A percentile compares a stretch with the other conserved stretches of the same genome.
phyloP scores from a whole-genome alignment of 2,329 filamentous ascomycete species.

The Neurospora crassa region DNA sequence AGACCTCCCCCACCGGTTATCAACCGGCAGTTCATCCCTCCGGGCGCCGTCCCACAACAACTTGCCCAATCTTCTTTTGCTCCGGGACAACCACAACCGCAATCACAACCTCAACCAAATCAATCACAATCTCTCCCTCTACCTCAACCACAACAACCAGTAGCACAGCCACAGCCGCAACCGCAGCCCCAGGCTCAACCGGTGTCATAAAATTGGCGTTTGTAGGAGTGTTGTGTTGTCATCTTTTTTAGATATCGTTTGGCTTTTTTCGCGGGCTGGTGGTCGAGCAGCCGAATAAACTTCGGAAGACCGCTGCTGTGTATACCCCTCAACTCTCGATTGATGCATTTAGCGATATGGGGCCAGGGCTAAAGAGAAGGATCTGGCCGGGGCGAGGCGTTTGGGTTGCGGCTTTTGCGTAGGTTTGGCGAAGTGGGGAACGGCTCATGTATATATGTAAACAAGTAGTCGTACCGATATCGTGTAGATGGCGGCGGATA shows the following conservation, averaged over 20 bases:
- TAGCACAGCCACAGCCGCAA: constrained; percentile 1
- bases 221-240: not conserved
- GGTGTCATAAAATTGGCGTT: constrained; percentile 3
- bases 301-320: constrained; percentile 9
- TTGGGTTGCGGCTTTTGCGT: constrained; percentile 17
- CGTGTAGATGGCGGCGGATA: not conserved
- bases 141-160: constrained; percentile 6
- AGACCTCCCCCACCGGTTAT: not conserved
- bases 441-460: constrained; percentile 15
- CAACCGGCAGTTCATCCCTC: constrained; percentile 3
- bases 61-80: not conserved
- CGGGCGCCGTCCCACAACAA: constrained; percentile 4
- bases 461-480: not conserved
- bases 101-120: constrained; percentile 7
- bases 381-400: constrained; percentile 17
- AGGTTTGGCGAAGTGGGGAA: constrained; percentile 12
- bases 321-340: constrained; percentile 18
- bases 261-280: not conserved
- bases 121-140: constrained; percentile 10
- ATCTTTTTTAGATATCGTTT: not conserved
- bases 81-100: constrained; percentile 6
- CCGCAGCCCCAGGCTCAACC: constrained; percentile 7
- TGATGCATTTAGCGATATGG: constrained; percentile 19
- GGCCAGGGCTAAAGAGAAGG: constrained; percentile 11
- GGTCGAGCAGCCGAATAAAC: constrained; percentile 1